Base-by-base conservation (phyloP, 2,329 filamentous ascomycete species). In the Drechslerella stenobrocha region DNA sequence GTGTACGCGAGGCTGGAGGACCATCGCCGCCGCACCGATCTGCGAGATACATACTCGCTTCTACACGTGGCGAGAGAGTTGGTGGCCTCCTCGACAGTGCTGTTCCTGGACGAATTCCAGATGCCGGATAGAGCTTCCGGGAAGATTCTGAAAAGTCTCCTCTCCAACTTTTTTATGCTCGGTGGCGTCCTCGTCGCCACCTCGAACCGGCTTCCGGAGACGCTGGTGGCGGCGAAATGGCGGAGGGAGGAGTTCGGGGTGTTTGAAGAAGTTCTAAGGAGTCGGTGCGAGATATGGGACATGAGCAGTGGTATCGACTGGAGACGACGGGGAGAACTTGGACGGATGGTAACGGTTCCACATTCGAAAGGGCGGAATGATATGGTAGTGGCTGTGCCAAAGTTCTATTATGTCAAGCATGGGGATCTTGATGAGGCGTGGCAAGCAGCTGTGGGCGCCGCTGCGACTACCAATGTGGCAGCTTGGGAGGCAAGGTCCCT, bases 51-150 rank as follows among this genome's bases (percentile, higher is more conserved):
- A 75, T 92, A 22, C 76, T 92, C 0, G 86, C 84, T 81, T 80
- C 92, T 73, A 88, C 88, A 28, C 84, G 86, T 67, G 18, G 63
- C 63, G 0, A 60, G 50, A 72, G 87, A 91, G 63, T 83, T 91
- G 74, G 83, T 90, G 9, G 82, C 88, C 57, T 85, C 83, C 9
- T 87, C 84, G 8, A 88, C 88, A 0, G 87, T 92, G 30, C 76
- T 92, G 11, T 93, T 93, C 72, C 77, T 92, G 1, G 88, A 92
- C 71, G 88, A 93, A 74, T 92, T 93, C 70, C 89, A 93, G 74
- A 81, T 93, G 34, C 89, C 89, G 0, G 89, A 92, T 75, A 81
- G 87, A 70, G 87, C 86, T 1, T 83, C 87, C 1, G 87, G 84
- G 72, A 92, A 91, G 75, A 89, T 92, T 46, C 78, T 93, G 69